These are phyloP conservation scores for Monilinia fructigena DNA, from an alignment of 2,329 filamentous ascomycete species.

Conservation along the genomic window DNA sequence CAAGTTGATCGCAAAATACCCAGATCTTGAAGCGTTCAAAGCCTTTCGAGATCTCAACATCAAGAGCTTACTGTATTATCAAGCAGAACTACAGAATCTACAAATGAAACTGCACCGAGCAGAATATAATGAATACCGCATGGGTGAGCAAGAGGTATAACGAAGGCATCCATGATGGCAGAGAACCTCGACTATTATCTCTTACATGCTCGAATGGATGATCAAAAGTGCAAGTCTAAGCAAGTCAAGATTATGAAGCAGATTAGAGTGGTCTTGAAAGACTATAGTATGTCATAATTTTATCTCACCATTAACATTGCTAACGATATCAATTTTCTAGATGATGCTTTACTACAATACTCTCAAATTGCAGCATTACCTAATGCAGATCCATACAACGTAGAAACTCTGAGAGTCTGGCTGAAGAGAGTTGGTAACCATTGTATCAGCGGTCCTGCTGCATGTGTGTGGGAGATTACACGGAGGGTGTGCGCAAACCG, in stretches of 20 bases:
- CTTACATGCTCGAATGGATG: background rate
- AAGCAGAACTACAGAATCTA: constrained; percentile 24
- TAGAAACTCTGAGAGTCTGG: constrained; percentile 15
- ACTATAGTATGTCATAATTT: constrained; percentile 26
- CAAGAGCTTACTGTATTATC: constrained; percentile 32
- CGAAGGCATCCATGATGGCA: constrained; percentile 1
- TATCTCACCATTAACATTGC: background rate
- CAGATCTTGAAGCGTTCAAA: constrained; percentile 26
- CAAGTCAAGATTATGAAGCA: constrained; percentile 25
- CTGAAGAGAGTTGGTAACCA: background rate
- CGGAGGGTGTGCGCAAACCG: background rate
- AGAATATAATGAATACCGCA: constrained; percentile 24
- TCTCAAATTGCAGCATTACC: constrained; percentile 24
- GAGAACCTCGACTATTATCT: constrained; percentile 8
- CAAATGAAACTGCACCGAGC: constrained; percentile 23
- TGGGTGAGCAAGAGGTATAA: constrained; percentile 5
- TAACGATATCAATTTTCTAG: constrained; percentile 9
- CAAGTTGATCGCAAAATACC: constrained; percentile 18
- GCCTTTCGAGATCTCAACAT: constrained; percentile 27
- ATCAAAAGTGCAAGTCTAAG: constrained; percentile 10
- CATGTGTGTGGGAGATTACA: constrained; percentile 17
- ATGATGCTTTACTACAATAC: constrained; percentile 27
- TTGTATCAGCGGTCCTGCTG: constrained; percentile 19
- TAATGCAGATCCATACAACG: constrained; percentile 25
- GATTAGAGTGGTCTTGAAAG: constrained; percentile 26